Evolutionary conservation across 768 basidiomycete genomes (phyloP).

Genomic region (Lentinula boryana): DNA sequence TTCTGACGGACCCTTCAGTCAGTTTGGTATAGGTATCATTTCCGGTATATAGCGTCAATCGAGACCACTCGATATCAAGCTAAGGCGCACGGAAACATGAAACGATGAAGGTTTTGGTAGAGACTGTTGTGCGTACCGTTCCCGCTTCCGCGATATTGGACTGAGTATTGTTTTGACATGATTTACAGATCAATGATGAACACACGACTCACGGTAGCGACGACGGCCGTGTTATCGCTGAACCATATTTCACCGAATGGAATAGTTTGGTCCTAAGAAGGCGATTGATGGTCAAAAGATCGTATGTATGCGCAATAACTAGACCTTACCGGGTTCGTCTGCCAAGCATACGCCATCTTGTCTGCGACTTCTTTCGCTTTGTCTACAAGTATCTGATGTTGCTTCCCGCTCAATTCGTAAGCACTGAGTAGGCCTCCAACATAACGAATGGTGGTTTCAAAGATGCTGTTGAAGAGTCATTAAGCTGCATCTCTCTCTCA

Average conservation of each 20-base stretch:
- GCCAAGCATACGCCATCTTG: conserved; percentile 38
- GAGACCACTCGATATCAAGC: conserved; percentile 45
- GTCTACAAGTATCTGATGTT: conserved; percentile 31
- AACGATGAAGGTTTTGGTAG: conserved; percentile 15
- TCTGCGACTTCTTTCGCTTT: conserved; percentile 42
- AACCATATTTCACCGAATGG: conserved; percentile 10
- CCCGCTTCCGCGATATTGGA: conserved; percentile 25
- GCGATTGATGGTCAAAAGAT: not conserved
- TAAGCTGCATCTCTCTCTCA: not conserved
- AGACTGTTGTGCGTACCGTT: not conserved
- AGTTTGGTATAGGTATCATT: conserved; percentile 45
- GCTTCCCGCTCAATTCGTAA: conserved; percentile 42
- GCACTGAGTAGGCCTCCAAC: conserved; percentile 42
- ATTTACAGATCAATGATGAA: not conserved
- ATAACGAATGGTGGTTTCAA: conserved; percentile 52
- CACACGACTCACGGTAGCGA: conserved; percentile 7
- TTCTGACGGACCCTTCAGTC: conserved; percentile 37
- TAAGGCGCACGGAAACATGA: conserved; percentile 10
- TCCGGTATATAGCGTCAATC: conserved; percentile 36
- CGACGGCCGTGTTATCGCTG: conserved; percentile 31
- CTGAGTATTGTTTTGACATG: not conserved
- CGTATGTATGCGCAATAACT: no score
- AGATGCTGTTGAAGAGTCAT: conserved; percentile 24
- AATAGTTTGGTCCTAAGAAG: conserved; percentile 6
- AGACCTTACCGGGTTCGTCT: conserved; percentile 18